phyloP scores from a whole-genome alignment of 179 eudicot species.

The Gypsophila paniculata region DNA sequence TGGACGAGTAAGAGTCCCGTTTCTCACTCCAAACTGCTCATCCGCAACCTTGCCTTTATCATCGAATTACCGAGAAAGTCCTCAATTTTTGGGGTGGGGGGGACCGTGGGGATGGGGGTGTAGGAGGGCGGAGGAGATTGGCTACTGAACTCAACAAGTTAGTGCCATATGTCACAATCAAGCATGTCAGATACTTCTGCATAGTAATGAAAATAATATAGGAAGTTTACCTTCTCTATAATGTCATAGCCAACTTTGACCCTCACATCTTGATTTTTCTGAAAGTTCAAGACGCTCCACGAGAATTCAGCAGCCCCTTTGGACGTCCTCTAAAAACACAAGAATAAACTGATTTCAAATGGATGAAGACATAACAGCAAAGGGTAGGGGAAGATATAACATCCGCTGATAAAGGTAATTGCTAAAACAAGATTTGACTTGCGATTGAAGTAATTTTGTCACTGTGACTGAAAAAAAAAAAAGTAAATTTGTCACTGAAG shows the following conservation, averaged over 20 bases:
- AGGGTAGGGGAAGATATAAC: background rate
- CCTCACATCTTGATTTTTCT: conserved; percentile 79
- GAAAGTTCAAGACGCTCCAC: conserved; percentile 58
- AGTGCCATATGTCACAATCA: background rate
- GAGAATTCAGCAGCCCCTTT: conserved; percentile 70
- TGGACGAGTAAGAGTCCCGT: no score
- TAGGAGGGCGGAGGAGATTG: no score
- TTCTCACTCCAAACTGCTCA: no score
- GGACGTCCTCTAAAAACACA: conserved; percentile 38
- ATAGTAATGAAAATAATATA: background rate
- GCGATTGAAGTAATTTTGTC: no score
- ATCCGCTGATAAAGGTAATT: no score
- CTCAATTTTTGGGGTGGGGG: no score
- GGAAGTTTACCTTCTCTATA: conserved; percentile 53
- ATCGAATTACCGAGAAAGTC: no score
- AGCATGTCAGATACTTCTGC: background rate
- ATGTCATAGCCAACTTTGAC: conserved; percentile 79
- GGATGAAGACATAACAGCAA: background rate
- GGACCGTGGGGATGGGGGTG: no score
- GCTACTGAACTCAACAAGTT: background rate
- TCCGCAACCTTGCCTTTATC: no score
- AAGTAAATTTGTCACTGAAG: no score
- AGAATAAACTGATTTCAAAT: background rate
- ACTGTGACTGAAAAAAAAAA: no score
- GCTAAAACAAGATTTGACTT: no score